phyloP scores from a whole-genome alignment of 768 basidiomycete species.

The Russula compacta region DNA sequence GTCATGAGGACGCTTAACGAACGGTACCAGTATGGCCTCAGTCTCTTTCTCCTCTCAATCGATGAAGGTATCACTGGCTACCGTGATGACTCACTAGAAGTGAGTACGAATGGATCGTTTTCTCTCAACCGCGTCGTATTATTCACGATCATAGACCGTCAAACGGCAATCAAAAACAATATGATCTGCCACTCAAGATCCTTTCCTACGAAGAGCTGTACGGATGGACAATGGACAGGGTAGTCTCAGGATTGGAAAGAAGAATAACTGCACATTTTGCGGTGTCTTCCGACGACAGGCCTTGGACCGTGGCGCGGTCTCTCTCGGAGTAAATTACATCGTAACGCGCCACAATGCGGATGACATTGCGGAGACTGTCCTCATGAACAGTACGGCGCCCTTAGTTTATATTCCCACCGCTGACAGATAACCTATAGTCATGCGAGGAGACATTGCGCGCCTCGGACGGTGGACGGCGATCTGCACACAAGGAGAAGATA shows the following conservation, averaged over 20 bases:
- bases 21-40: conserved; percentile 85
- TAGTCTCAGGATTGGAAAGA: conserved; percentile 90
- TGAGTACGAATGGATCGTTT: conserved; percentile 24
- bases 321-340: conserved; percentile 88
- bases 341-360: conserved; percentile 99
- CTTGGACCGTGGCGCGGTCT: conserved; percentile 85
- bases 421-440: conserved; percentile 47
- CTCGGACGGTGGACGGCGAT: conserved; percentile 90
- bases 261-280: conserved; percentile 99
- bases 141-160: conserved; percentile 58
- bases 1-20: conserved; percentile 95
- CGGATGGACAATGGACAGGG: conserved; percentile 98
- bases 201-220: conserved; percentile 93
- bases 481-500: conserved; percentile 93
- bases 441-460: conserved; percentile 95
- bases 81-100: conserved; percentile 94
- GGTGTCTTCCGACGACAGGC: conserved; percentile 97
- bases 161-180: conserved; percentile 95
- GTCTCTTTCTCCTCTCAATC: conserved; percentile 88
- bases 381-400: conserved; percentile 87
- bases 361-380: conserved; percentile 95
- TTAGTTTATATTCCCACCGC: background rate
- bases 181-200: conserved; percentile 91
- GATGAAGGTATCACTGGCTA: conserved; percentile 99
- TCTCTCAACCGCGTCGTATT: background rate